These are phyloP conservation scores for Ogataea ramenticola DNA, from an alignment of 805 yeast species.

Conservation along the genomic window DNA sequence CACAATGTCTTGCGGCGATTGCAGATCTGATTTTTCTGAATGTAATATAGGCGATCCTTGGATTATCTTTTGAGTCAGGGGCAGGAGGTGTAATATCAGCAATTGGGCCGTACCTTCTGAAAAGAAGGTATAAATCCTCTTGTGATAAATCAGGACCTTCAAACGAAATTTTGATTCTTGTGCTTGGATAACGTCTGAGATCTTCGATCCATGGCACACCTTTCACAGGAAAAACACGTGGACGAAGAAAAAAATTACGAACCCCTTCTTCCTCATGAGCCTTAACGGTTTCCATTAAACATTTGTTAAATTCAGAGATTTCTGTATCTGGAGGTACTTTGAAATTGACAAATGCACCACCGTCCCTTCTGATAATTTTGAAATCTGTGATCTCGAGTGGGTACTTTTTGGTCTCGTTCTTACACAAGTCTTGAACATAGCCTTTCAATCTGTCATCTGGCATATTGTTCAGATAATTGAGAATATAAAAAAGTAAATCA, in stretches of 20 bases:
- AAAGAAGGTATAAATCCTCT: constrained; percentile 68
- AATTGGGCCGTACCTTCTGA: constrained; percentile 84
- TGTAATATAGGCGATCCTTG: constrained; percentile 43
- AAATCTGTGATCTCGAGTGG: constrained; percentile 46
- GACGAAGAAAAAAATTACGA: constrained; percentile 37
- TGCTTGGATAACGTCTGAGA: constrained; percentile 66
- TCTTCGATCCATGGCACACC: constrained; percentile 98
- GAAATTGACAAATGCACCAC: constrained; percentile 88
- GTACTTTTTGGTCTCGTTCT: constrained; percentile 21
- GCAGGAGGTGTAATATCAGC: constrained; percentile 60
- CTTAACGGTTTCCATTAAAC: constrained; percentile 33
- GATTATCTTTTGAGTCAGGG: constrained; percentile 36
- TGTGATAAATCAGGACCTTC: constrained; percentile 74
- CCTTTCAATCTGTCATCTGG: constrained; percentile 28
- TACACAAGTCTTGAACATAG: constrained; percentile 27
- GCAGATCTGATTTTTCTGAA: constrained; percentile 61
- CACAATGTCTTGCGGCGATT: constrained; percentile 82
- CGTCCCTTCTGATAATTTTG: constrained; percentile 72
- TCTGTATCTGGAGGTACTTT: constrained; percentile 45
- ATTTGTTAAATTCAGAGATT: constrained; percentile 44
- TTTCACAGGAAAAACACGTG: constrained; percentile 63
- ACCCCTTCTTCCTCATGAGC: constrained; percentile 21
- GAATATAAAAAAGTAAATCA: constrained; percentile 39
- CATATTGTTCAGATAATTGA: constrained; percentile 30
- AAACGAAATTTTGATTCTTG: constrained; percentile 55